Evolutionary conservation across 352 stramenopile species (phyloP).

Genomic region (Aphanomyces stellatus): DNA sequence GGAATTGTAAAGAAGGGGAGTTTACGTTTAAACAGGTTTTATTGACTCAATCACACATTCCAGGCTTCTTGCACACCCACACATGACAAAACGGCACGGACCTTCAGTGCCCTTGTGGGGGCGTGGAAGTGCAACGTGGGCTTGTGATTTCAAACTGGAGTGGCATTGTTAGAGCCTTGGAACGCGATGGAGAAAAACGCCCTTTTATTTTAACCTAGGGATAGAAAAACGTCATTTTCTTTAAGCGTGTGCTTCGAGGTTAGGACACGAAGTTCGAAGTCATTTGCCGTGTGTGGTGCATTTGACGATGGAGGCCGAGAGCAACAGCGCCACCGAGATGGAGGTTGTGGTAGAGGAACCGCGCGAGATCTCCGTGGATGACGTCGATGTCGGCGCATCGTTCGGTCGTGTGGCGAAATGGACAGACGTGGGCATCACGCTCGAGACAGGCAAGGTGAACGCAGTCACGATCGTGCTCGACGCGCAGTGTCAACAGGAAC

Average conservation of each 20-base stretch:
- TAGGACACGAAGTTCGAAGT: background rate
- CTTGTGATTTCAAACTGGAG: too few relatives aligned
- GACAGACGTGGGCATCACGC: background rate
- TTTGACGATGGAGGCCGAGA: slow-evolving; percentile 7
- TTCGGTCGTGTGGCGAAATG: slow-evolving; percentile 8
- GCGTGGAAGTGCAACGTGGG: too few relatives aligned
- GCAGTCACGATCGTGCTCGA: slow-evolving; percentile 10
- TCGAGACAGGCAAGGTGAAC: slow-evolving; percentile 14
- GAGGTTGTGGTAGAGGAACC: slow-evolving; percentile 10
- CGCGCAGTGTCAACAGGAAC: slow-evolving; percentile 12
- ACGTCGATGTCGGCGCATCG: slow-evolving; percentile 2
- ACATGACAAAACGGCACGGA: too few relatives aligned
- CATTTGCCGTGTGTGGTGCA: too few relatives aligned
- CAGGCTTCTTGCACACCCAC: too few relatives aligned
- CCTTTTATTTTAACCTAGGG: too few relatives aligned
- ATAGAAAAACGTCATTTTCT: background rate
- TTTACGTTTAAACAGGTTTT: too few relatives aligned
- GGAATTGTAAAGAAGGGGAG: too few relatives aligned
- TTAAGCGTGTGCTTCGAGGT: background rate
- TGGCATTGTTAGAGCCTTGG: too few relatives aligned
- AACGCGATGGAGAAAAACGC: too few relatives aligned
- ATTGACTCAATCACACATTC: too few relatives aligned
- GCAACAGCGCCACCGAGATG: background rate
- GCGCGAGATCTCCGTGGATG: background rate
- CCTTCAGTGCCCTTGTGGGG: too few relatives aligned